Evolutionary conservation across 192 early-diverging fungal genomes (phyloP), one percentile per base, ranked within the genome.

Genomic region (Coemansia sp.): DNA sequence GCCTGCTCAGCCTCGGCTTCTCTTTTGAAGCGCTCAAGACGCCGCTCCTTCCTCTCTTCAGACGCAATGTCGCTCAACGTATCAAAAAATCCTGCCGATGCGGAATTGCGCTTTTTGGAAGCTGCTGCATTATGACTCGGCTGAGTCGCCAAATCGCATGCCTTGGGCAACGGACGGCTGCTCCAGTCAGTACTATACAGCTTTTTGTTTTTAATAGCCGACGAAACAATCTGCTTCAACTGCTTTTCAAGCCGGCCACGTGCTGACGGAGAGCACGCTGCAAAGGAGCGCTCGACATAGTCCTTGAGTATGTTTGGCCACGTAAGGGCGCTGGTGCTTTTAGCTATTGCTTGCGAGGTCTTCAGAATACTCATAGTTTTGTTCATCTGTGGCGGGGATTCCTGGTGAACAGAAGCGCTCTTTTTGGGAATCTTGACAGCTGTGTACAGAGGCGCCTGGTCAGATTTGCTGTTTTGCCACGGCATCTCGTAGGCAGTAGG

Each of bases 221-320:
- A 63, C 4, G 60, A 43, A 20, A 78, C 67, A 2, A 78, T 78
- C 60, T 78, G 75, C 37, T 63, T 66, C 28, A 78, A 64, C 56
- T 78, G 75, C 32, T 41, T 67, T 36, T 78, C 75, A 8, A 78
- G 62, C 1, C 28, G 20, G 10, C 15, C 14, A 3, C 64, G 47
- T 12, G 49, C 56, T 9, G 40, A 38, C 6, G 38, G 16, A 6
- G 68, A 57, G 38, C 75, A 71, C 15, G 64, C 60, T 6, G 54
- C 56, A 59, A 58, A 78, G n/a, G 75, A 78, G 30, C 75, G 75
- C 60, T 67, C 60, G n/a, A 78, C 75, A 67, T 60, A 78, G 10
- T 14, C n/a, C 30, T 59, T 64, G 23, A 76, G 36, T 14, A 62
- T 59, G 3, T 58, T 41, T 2, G 73, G 73, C 73, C 73, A 76